These are phyloP conservation scores for Ephemerocybe angulata DNA, from an alignment of 768 basidiomycete genomes.

Conservation along the genomic window DNA sequence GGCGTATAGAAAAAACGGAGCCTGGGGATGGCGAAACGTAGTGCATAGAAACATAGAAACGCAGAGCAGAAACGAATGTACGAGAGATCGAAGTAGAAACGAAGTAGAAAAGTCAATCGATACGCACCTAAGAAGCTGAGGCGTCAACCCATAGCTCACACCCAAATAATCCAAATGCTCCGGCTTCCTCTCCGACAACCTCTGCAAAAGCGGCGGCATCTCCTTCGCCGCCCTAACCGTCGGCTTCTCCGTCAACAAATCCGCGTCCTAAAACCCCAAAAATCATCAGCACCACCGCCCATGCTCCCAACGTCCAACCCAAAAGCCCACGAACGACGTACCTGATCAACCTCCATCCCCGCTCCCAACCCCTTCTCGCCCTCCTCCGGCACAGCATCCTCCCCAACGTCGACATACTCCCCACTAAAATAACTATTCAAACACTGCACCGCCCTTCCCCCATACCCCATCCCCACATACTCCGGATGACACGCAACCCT, in stretches of 20 bases:
- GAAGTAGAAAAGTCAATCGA: conserved; percentile 3
- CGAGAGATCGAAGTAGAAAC: conserved; percentile 3
- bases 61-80: no score
- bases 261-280: conserved; percentile 32
- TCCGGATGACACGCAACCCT: conserved; percentile 95
- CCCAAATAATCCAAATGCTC: conserved; percentile 92
- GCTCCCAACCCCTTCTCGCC: conserved; percentile 55
- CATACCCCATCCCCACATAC: conserved; percentile 98
- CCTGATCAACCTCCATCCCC: conserved; percentile 61
- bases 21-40: no score
- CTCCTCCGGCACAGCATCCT: no score
- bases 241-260: conserved; percentile 76
- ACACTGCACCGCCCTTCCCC: conserved; percentile 80
- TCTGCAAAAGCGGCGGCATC: conserved; percentile 93
- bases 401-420: conserved; percentile 86
- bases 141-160: conserved; percentile 92
- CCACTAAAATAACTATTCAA: conserved; percentile 91
- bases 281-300: no score
- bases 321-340: no score
- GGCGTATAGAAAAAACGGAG: no score
- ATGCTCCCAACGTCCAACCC: no score
- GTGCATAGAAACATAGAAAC: no score
- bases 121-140: conserved; percentile 68
- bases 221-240: conserved; percentile 64
- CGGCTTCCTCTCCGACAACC: conserved; percentile 85